Base-by-base conservation (phyloP, 2,329 filamentous ascomycete genomes). In the Colletotrichum camelliae region DNA sequence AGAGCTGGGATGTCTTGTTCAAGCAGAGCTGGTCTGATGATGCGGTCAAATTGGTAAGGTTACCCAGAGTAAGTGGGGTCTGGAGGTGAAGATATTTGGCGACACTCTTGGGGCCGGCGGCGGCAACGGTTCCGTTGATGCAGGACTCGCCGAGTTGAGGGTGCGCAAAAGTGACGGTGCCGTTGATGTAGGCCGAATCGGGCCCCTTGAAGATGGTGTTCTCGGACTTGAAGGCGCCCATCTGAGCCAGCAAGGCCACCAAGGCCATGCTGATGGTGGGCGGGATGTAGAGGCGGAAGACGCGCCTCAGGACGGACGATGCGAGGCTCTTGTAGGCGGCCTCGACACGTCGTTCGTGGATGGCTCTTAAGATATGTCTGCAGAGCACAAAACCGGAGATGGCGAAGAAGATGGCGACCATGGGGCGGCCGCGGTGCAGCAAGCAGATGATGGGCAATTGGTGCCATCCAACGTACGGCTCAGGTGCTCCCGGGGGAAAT, bases 361-460 rank as follows among this genome's bases (percentile, higher is more conserved):
- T 85, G 7, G 82, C 76, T n/a, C 82, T 77, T 15, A 86, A 71
- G 24, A 86, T 83, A 69, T 86, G 84, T 7, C 84, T 81, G 27
- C 82, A 85, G 39, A 86, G 80, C 31, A 86, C 85, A 66, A 86
- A 86, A n/a, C 85, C 85, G 0, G 85, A 86, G 33, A 86, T 86
- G 78, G 84, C 85, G 66, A 87, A 87, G 80, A 87, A 87, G 52
- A 87, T 85, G 68, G 85, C 83, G 7, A 86, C 85, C 85, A 86
- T 86, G 13, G 85, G 81, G 7, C 84, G 81, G 5, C 85, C 85
- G 52, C 84, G 83, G 69, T 86, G 83, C 75, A 86, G 64, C 4
- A 86, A 82, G 62, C 84, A 86, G 35, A 86, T 61, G 70, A 86
- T 86, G n/a, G 85, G 85, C 62, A 86, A 70, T 8, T 83, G 82